phyloP scores from a whole-genome alignment of 2,329 filamentous ascomycete species.

The Trichoderma simmonsii region DNA sequence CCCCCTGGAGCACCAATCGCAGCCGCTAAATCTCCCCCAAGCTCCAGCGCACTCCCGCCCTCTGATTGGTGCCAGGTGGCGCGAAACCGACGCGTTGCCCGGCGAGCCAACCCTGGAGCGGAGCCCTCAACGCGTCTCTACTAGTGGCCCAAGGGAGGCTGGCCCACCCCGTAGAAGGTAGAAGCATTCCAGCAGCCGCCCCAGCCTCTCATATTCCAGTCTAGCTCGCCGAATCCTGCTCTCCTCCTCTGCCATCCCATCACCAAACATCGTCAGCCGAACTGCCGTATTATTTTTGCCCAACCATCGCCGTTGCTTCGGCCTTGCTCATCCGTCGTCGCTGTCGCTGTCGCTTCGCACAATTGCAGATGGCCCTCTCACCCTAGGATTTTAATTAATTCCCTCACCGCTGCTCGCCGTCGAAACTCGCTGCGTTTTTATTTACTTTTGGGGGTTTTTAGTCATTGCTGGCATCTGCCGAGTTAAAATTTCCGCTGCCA shows the following conservation, averaged over 20 bases:
- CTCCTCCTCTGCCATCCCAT: slow-evolving; percentile 23
- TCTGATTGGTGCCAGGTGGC: slow-evolving; percentile 28
- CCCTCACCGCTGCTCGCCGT: slow-evolving; percentile 16
- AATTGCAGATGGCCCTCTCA: background rate
- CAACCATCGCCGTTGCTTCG: slow-evolving; percentile 4
- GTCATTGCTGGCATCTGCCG: slow-evolving; percentile 14
- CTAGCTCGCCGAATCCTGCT: slow-evolving; percentile 21
- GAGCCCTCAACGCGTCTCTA: slow-evolving; percentile 16
- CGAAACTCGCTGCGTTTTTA: background rate
- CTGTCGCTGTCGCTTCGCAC: background rate
- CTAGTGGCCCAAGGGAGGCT: slow-evolving; percentile 21
- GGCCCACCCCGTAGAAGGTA: slow-evolving; percentile 20
- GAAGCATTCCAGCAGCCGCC: slow-evolving; percentile 20
- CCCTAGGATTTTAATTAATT: slow-evolving; percentile 4
- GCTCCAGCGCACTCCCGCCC: background rate
- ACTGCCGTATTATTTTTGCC: background rate
- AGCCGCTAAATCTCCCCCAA: background rate
- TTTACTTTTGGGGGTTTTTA: background rate
- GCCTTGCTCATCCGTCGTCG: background rate
- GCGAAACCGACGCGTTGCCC: slow-evolving; percentile 31
- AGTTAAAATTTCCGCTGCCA: slow-evolving; percentile 20
- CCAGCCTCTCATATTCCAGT: slow-evolving; percentile 24
- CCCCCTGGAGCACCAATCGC: background rate
- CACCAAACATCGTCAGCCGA: slow-evolving; percentile 21
- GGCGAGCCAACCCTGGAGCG: background rate